Conservation (phyloP, 345 rosid species). For the Turnera subulata region DNA sequence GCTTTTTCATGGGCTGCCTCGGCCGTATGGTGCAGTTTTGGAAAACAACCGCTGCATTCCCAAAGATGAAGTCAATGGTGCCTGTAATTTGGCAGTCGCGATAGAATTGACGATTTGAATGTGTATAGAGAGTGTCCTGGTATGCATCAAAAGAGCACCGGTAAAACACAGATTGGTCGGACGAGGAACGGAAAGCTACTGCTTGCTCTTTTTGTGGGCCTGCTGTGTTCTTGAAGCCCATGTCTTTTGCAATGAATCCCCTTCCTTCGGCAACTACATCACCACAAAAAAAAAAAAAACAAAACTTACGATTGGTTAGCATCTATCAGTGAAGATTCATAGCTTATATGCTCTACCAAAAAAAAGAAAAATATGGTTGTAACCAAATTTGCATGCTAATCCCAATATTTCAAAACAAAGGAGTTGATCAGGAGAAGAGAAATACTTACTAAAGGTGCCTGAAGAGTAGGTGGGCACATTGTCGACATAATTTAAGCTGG, state of each 20-base stretch:
- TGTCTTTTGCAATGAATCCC: constrained; percentile 32
- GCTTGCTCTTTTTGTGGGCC: constrained; percentile 33
- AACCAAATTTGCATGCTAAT: no score
- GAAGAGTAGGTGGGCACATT: constrained; percentile 27
- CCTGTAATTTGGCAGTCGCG: constrained; percentile 18
- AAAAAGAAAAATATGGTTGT: no score
- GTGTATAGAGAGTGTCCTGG: constrained; percentile 28
- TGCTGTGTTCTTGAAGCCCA: constrained; percentile 34
- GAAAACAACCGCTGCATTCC: constrained; percentile 26
- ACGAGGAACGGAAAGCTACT: constrained; percentile 27
- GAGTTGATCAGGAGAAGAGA: neutral
- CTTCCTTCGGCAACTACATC: constrained; percentile 25
- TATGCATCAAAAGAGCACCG: constrained; percentile 30
- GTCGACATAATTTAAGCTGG: constrained; percentile 23
- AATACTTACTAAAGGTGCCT: constrained; percentile 32
- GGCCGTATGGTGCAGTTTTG: constrained; percentile 23
- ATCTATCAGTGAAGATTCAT: neutral
- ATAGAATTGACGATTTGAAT: constrained; percentile 28
- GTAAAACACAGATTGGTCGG: constrained; percentile 26
- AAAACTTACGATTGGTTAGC: neutral
- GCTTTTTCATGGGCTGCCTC: constrained; percentile 20
- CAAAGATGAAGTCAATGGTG: constrained; percentile 30
- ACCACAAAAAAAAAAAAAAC: no score
- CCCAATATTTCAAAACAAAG: neutral
- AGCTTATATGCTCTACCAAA: constrained; percentile 19